These are phyloP conservation scores for Fusarium neocosmosporiellum DNA, from an alignment of 2,329 filamentous ascomycete genomes.

Conservation along the genomic window DNA sequence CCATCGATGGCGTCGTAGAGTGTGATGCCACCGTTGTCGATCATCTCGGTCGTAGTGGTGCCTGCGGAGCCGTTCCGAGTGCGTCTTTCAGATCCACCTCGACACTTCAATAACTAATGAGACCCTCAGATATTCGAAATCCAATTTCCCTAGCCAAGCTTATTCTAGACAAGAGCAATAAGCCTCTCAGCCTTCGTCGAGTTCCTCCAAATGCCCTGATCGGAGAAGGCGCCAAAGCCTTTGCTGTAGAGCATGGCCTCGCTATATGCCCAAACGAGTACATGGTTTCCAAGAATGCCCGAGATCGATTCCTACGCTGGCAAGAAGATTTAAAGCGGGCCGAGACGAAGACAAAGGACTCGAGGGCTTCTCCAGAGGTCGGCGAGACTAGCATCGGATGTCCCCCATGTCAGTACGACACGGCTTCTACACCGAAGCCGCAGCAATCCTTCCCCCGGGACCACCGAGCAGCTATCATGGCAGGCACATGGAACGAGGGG, in stretches of 20 bases:
- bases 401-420: slow-evolving; percentile 49
- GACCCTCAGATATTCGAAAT: slow-evolving; percentile 84
- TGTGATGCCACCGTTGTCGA: slow-evolving; percentile 96
- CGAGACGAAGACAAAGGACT: slow-evolving; percentile 56
- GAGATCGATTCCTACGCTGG: slow-evolving; percentile 85
- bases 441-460: slow-evolving; percentile 51
- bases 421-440: slow-evolving; percentile 42
- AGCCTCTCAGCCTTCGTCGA: slow-evolving; percentile 82
- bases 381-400: slow-evolving; percentile 32
- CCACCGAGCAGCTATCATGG: slow-evolving; percentile 65
- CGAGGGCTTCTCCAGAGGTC: slow-evolving; percentile 26
- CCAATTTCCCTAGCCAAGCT: slow-evolving; percentile 88
- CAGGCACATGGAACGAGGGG: slow-evolving; percentile 71
- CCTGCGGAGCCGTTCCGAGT: slow-evolving; percentile 92
- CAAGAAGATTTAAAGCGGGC: slow-evolving; percentile 75
- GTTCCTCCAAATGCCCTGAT: slow-evolving; percentile 95
- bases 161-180: slow-evolving; percentile 81
- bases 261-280: slow-evolving; percentile 77
- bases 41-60: slow-evolving; percentile 89
- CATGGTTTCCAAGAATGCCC: slow-evolving; percentile 83
- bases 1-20: slow-evolving; percentile 90
- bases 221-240: slow-evolving; percentile 86
- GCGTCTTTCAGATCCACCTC: slow-evolving; percentile 52
- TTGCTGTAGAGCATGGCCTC: slow-evolving; percentile 83
- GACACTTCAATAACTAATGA: not conserved